Evolutionary conservation across 2,329 filamentous ascomycete genomes (phyloP).

Genomic region (Sporothrix curviconia): DNA sequence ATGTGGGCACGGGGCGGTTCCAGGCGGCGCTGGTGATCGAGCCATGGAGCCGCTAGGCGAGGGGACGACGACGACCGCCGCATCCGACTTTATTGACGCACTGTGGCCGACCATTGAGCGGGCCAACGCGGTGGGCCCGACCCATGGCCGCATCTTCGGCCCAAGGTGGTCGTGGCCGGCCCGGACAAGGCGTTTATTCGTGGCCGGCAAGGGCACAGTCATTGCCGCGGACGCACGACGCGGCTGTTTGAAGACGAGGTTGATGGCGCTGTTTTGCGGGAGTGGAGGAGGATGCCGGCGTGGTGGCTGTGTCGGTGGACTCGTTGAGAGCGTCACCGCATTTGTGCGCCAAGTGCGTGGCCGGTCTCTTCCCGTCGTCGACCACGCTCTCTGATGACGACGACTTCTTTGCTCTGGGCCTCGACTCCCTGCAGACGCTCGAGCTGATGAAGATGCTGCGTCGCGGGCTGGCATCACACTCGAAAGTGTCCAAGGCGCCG

Average conservation of each 20-base stretch:
- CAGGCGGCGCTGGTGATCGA: constrained; percentile 44
- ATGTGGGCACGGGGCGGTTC: constrained; percentile 40
- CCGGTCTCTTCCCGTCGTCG: constrained; percentile 22
- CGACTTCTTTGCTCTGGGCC: constrained; percentile 33
- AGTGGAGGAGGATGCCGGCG: constrained; percentile 25
- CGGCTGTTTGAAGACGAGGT: constrained; percentile 27
- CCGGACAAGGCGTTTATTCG: constrained; percentile 37
- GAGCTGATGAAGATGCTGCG: constrained; percentile 30
- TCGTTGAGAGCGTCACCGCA: constrained; percentile 23
- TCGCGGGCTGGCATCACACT: constrained; percentile 29
- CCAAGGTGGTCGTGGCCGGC: constrained; percentile 34
- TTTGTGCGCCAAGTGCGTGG: constrained; percentile 27
- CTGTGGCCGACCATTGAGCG: constrained; percentile 39
- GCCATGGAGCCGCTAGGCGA: constrained; percentile 27
- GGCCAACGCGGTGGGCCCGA: constrained; percentile 37
- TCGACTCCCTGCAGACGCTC: constrained; percentile 34
- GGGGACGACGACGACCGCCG: too few species aligned
- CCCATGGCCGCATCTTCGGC: constrained; percentile 39
- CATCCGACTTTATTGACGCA: constrained; percentile 33
- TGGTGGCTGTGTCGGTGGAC: background rate
- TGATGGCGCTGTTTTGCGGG: background rate
- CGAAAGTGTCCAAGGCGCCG: constrained; percentile 19
- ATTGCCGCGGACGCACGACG: constrained; percentile 28
- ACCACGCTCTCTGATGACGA: constrained; percentile 29
- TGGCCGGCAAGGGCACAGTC: constrained; percentile 41